phyloP scores from a whole-genome alignment of 2,329 filamentous ascomycete genomes.

The Phyllosticta citribraziliensis region DNA sequence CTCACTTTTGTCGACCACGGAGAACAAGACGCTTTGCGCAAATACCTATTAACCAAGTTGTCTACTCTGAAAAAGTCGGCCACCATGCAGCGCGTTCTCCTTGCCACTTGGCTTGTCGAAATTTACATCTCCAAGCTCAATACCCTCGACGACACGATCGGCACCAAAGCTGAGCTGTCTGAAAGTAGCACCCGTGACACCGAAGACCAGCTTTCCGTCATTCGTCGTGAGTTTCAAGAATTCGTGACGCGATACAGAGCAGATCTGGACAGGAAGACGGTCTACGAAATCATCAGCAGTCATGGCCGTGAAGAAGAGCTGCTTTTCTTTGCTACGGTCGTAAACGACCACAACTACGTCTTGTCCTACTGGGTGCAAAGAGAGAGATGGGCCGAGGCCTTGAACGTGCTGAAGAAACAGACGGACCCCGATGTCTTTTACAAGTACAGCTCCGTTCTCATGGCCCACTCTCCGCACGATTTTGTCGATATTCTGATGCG shows the following conservation, averaged over 20 bases:
- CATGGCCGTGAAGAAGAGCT: slow-evolving; percentile 91
- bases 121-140: slow-evolving; percentile 97
- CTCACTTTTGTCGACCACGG: slow-evolving; percentile 81
- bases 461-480: slow-evolving; percentile 76
- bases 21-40: slow-evolving; percentile 81
- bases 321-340: slow-evolving; percentile 76
- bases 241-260: slow-evolving; percentile 78
- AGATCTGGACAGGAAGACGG: slow-evolving; percentile 83
- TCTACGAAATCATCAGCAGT: slow-evolving; percentile 91
- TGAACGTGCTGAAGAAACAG: slow-evolving; percentile 85
- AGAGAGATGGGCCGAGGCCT: slow-evolving; percentile 79
- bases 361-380: slow-evolving; percentile 95
- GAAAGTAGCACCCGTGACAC: slow-evolving; percentile 65
- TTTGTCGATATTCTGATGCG: slow-evolving; percentile 94
- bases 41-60: slow-evolving; percentile 80
- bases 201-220: slow-evolving; percentile 57
- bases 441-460: slow-evolving; percentile 91
- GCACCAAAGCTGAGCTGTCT: slow-evolving; percentile 72
- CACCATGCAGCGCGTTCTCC: slow-evolving; percentile 89
- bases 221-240: slow-evolving; percentile 74
- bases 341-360: slow-evolving; percentile 91
- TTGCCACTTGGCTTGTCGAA: slow-evolving; percentile 90
- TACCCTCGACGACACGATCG: slow-evolving; percentile 84
- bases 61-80: slow-evolving; percentile 70
- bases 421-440: slow-evolving; percentile 91